Conservation (phyloP, 2,329 filamentous ascomycete species). For the Diplocarpon mali region DNA sequence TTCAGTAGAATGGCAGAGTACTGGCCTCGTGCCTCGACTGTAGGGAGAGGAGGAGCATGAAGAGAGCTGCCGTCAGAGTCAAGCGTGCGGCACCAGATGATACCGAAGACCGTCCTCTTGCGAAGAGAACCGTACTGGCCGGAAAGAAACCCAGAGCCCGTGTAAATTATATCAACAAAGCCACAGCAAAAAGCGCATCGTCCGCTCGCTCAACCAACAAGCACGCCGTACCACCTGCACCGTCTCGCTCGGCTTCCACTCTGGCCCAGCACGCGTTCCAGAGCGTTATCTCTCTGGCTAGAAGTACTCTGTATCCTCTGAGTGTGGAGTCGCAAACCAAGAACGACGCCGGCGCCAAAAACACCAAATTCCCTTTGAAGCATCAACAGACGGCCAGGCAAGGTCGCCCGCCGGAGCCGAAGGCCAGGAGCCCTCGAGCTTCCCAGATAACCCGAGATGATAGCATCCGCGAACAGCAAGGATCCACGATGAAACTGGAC, state of each 20-base stretch:
- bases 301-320: neutral
- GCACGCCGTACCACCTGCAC: too few relatives aligned
- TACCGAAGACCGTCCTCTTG: neutral
- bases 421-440: too few relatives aligned
- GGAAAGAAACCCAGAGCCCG: neutral
- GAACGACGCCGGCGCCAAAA: neutral
- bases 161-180: neutral
- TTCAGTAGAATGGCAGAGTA: neutral
- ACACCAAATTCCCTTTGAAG: neutral
- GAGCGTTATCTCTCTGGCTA: neutral
- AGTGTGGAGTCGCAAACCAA: neutral
- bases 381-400: neutral
- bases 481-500: neutral
- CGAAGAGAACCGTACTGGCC: neutral
- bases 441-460: too few relatives aligned
- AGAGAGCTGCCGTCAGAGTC: neutral
- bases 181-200: neutral
- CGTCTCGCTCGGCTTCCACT: neutral
- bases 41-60: neutral
- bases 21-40: neutral
- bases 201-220: too few relatives aligned
- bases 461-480: neutral
- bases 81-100: neutral
- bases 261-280: neutral
- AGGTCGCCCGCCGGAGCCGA: too few relatives aligned